phyloP scores from a whole-genome alignment of 1,284 basidiomycete species.

The Ustilago esculenta region DNA sequence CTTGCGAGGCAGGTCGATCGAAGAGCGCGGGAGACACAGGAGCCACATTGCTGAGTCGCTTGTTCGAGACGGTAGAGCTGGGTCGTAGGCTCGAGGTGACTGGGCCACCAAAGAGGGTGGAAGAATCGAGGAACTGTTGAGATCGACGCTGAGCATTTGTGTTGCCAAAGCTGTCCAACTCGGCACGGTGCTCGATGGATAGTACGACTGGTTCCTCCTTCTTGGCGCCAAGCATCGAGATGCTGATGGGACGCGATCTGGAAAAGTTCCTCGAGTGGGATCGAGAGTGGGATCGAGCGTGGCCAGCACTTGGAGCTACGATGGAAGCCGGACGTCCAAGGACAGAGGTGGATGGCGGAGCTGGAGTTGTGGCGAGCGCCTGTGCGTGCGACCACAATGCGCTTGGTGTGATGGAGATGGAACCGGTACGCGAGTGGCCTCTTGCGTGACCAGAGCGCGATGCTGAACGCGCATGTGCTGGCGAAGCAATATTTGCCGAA shows the following conservation, averaged over 20 bases:
- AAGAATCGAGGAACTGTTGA: slow-evolving; percentile 40
- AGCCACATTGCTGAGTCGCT: slow-evolving; percentile 15
- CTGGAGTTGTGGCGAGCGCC: slow-evolving; percentile 12
- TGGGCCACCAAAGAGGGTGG: slow-evolving; percentile 22
- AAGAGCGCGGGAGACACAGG: slow-evolving; percentile 19
- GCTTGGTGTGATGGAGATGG: slow-evolving; percentile 54
- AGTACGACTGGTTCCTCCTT: slow-evolving; percentile 41
- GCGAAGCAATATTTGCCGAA: not conserved
- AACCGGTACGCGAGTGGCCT: slow-evolving; percentile 52
- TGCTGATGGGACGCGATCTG: slow-evolving; percentile 34
- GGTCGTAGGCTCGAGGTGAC: slow-evolving; percentile 5
- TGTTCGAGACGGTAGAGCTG: not conserved
- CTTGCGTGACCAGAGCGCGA: slow-evolving; percentile 50
- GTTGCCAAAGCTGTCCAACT: not conserved
- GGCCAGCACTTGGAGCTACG: slow-evolving; percentile 12
- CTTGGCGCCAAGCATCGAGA: slow-evolving; percentile 40
- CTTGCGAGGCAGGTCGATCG: slow-evolving; percentile 15
- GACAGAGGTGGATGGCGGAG: slow-evolving; percentile 3
- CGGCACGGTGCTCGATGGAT: slow-evolving; percentile 42
- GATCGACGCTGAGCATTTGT: slow-evolving; percentile 16
- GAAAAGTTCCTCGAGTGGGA: slow-evolving; percentile 34
- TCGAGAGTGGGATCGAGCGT: slow-evolving; percentile 34
- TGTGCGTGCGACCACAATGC: slow-evolving; percentile 31
- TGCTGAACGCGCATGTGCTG: slow-evolving; percentile 21
- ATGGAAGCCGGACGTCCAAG: slow-evolving; percentile 19